Evolutionary conservation across 2,329 filamentous ascomycete species (phyloP).

Genomic region (Dryadomyces quercus-mongolicae): DNA sequence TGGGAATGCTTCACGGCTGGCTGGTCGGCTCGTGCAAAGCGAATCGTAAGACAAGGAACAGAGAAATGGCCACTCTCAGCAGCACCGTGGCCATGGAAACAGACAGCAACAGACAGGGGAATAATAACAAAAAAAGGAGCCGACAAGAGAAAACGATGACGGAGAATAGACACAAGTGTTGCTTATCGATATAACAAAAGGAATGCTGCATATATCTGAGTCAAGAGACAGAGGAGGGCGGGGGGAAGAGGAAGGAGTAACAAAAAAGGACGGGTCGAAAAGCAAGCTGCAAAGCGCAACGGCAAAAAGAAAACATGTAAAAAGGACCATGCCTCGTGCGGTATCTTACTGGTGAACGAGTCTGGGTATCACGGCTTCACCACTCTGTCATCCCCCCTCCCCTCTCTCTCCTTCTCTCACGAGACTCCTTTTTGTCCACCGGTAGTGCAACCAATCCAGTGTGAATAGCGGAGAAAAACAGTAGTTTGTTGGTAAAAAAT

Average conservation of each 20-base stretch:
- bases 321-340: slow-evolving; percentile 10
- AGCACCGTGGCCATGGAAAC: not conserved
- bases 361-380: slow-evolving; percentile 12
- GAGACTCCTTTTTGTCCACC: not conserved
- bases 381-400: slow-evolving; percentile 4
- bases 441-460: not conserved
- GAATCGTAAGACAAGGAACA: slow-evolving; percentile 2
- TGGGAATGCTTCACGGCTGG: not conserved
- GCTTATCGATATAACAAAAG: not conserved
- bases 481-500: not conserved
- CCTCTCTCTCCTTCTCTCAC: slow-evolving; percentile 3
- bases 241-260: not conserved
- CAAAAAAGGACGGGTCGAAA: not conserved
- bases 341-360: slow-evolving; percentile 10
- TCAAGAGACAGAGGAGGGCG: not conserved
- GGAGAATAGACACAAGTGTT: not conserved
- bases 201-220: not conserved
- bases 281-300: not conserved
- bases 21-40: not conserved
- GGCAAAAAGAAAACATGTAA: slow-evolving; percentile 5
- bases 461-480: not conserved
- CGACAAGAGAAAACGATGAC: not conserved
- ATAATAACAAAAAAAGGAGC: not conserved
- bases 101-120: not conserved
- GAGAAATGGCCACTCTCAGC: not conserved